Percentiles rank a stretch among this genome's conserved stretches.
Evolutionary conservation across 129 eudicot species (phyloP).

Genomic region (Helianthus tuberosus): DNA sequence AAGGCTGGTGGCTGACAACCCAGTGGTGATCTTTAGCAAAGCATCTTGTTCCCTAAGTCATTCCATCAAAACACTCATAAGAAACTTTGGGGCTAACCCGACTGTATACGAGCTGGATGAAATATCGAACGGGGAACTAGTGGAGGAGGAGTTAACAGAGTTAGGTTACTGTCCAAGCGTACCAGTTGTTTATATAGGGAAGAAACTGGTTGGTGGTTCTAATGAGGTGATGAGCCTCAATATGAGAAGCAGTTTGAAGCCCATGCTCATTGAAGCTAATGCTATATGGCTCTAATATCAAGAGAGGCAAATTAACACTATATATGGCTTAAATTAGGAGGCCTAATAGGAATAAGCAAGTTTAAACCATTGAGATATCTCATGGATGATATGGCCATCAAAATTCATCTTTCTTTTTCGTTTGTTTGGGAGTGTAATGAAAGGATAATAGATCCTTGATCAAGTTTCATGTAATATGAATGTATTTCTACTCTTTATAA

Average conservation of each 20-base stretch:
- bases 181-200: conserved; percentile 47
- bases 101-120: conserved; percentile 42
- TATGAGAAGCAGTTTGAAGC: conserved; percentile 32
- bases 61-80: conserved; percentile 35
- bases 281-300: conserved; percentile 40
- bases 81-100: conserved; percentile 48
- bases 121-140: conserved; percentile 32
- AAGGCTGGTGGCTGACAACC: conserved; percentile 44
- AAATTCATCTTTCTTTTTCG: neutral
- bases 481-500: neutral
- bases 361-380: conserved; percentile 2
- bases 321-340: conserved; percentile 35
- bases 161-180: conserved; percentile 39
- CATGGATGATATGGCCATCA: neutral
- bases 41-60: conserved; percentile 38
- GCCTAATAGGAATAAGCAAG: neutral
- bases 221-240: conserved; percentile 50
- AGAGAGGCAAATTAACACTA: conserved; percentile 22
- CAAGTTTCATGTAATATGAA: neutral
- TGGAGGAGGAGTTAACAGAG: conserved; percentile 39
- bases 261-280: conserved; percentile 45
- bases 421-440: neutral
- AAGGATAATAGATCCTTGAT: neutral
- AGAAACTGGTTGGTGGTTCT: conserved; percentile 49
- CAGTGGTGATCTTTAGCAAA: conserved; percentile 56